Conservation (phyloP, 768 basidiomycete genomes). For the Auricularia heimuer region DNA sequence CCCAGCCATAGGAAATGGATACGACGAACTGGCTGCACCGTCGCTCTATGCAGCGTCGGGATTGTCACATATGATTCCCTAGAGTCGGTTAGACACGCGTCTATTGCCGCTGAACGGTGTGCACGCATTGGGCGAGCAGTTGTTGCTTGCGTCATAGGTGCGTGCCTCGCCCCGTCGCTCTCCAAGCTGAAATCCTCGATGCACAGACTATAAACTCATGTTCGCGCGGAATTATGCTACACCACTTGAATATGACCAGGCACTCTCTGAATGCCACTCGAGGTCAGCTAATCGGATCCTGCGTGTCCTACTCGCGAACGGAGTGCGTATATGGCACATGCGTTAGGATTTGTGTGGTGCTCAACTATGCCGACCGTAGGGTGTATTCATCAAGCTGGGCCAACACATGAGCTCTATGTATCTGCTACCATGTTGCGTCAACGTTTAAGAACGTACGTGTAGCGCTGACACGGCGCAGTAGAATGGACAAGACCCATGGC, state of each 20-base stretch:
- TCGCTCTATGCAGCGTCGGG: neutral
- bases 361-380: conserved; percentile 15
- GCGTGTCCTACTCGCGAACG: conserved; percentile 78
- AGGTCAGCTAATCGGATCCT: conserved; percentile 74
- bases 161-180: neutral
- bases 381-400: conserved; percentile 82
- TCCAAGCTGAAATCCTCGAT: neutral
- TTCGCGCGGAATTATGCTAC: conserved; percentile 45
- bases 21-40: neutral
- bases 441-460: conserved; percentile 11
- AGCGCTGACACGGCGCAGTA: conserved; percentile 24
- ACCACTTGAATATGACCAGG: conserved; percentile 38
- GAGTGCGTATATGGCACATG: conserved; percentile 35
- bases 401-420: conserved; percentile 74
- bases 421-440: conserved; percentile 9
- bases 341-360: neutral
- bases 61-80: conserved; percentile 49
- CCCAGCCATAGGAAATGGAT: neutral
- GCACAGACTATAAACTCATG: conserved; percentile 61
- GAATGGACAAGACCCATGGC: conserved; percentile 55
- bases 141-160: conserved; percentile 19
- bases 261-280: conserved; percentile 70
- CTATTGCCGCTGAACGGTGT: conserved; percentile 68
- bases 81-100: conserved; percentile 64
- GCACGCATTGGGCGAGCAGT: conserved; percentile 58